Percentiles rank a stretch among this genome's conserved stretches.
Evolutionary conservation across 495 filamentous ascomycete species (phyloP).

Genomic region (Trypethelium eluteriae): DNA sequence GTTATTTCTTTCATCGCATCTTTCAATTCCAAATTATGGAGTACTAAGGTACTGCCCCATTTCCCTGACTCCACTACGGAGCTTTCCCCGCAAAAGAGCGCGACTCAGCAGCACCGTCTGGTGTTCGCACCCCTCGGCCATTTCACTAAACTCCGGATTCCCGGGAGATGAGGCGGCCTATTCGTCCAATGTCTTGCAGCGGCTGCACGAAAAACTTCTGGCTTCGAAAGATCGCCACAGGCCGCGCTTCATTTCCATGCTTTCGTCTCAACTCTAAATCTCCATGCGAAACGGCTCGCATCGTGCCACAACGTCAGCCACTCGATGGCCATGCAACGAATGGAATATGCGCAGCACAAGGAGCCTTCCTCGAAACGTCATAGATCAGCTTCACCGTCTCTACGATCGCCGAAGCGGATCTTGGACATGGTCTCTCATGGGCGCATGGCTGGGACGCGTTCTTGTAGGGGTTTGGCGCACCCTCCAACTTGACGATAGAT

Average conservation of each 20-base stretch:
- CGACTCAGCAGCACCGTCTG: neutral
- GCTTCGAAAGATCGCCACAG: neutral
- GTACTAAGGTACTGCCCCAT: neutral
- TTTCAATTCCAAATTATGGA: constrained; percentile 9
- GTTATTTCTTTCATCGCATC: neutral
- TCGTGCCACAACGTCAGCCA: neutral
- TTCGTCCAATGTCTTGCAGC: neutral
- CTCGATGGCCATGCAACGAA: neutral
- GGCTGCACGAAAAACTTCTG: neutral
- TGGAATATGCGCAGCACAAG: neutral
- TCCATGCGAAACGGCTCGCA: neutral
- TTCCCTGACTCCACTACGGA: neutral
- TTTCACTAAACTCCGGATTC: neutral
- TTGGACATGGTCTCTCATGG: neutral
- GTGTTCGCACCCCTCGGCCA: neutral
- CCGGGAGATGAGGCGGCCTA: neutral
- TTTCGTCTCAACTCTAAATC: neutral
- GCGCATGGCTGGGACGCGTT: neutral
- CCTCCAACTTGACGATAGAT: neutral
- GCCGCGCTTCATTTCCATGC: neutral
- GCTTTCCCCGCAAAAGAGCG: neutral
- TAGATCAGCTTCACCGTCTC: neutral
- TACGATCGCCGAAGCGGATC: neutral
- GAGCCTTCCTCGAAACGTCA: too few relatives aligned
- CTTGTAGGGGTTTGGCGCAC: too few relatives aligned